Conservation (phyloP, 805 yeast species). For the Ogataea degrootiae region DNA sequence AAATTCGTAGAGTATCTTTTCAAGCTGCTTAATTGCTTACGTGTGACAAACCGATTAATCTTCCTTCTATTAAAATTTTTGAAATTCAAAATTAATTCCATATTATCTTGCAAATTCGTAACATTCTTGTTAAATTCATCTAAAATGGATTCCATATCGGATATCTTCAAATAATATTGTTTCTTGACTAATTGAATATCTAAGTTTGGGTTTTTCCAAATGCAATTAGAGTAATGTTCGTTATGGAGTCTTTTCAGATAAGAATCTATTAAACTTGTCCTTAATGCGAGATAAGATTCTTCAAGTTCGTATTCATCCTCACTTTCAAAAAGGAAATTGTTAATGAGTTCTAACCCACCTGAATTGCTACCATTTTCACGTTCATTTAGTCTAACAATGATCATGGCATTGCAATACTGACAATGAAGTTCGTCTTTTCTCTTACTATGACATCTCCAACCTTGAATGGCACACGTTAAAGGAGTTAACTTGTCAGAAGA, state of each 20-base stretch:
- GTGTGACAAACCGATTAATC: slow-evolving; percentile 1
- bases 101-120: slow-evolving; percentile 9
- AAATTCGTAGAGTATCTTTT: slow-evolving; percentile 2
- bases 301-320: slow-evolving; percentile 22
- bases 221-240: slow-evolving; percentile 27
- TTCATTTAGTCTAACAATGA: slow-evolving; percentile 25
- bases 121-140: slow-evolving; percentile 14
- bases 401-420: slow-evolving; percentile 27
- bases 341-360: slow-evolving; percentile 6
- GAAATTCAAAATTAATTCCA: slow-evolving; percentile 8
- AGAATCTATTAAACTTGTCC: slow-evolving; percentile 22
- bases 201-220: slow-evolving; percentile 17
- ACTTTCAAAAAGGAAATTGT: slow-evolving; percentile 12
- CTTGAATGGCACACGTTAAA: slow-evolving; percentile 44
- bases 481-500: slow-evolving; percentile 34
- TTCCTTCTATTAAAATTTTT: slow-evolving; percentile 14
- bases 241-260: slow-evolving; percentile 20
- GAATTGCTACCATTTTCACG: slow-evolving; percentile 1
- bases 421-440: slow-evolving; percentile 32
- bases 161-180: slow-evolving; percentile 22
- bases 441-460: slow-evolving; percentile 44
- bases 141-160: slow-evolving; percentile 24
- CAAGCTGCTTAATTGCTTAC: slow-evolving; percentile 6
- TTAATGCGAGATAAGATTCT: slow-evolving; percentile 10
- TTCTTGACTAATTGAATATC: slow-evolving; percentile 15